These are phyloP conservation scores for Scolecobasidium constrictum DNA, from an alignment of 2,329 filamentous ascomycete species.

Conservation along the genomic window DNA sequence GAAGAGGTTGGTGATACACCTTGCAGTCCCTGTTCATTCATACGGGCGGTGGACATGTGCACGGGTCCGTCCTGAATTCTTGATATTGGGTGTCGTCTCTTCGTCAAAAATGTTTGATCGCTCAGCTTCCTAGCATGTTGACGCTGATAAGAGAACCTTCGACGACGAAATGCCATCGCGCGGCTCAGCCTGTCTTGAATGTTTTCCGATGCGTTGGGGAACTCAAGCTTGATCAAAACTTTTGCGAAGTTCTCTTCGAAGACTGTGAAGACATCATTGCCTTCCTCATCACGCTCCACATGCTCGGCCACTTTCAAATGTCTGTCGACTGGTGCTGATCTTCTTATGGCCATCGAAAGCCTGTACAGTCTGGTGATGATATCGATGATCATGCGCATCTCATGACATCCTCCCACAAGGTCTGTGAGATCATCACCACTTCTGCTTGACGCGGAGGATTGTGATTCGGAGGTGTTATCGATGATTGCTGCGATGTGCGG, in stretches of 20 bases:
- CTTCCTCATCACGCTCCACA: slow-evolving; percentile 11
- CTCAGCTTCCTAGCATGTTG: slow-evolving; percentile 9
- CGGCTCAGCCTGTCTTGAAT: slow-evolving; percentile 8
- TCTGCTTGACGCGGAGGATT: not conserved
- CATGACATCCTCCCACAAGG: not conserved
- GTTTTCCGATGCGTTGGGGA: slow-evolving; percentile 2
- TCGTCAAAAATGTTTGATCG: too few species aligned
- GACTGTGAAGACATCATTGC: slow-evolving; percentile 8
- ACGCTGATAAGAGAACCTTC: slow-evolving; percentile 11
- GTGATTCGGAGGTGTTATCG: slow-evolving; percentile 1
- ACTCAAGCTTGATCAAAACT: slow-evolving; percentile 4
- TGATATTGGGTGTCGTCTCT: not conserved
- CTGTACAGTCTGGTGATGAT: slow-evolving; percentile 11
- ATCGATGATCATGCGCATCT: slow-evolving; percentile 5
- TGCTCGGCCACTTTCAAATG: slow-evolving; percentile 10
- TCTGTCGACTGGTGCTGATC: slow-evolving; percentile 7
- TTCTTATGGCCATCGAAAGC: slow-evolving; percentile 10
- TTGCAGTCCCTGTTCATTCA: not conserved
- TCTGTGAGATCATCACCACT: slow-evolving; percentile 1
- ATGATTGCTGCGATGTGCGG: slow-evolving; percentile 1
- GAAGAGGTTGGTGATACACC: not conserved
- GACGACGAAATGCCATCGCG: slow-evolving; percentile 10
- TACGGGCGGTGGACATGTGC: not conserved
- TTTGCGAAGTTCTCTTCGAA: too few species aligned
- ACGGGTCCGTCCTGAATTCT: not conserved